Evolutionary conservation across 257 asterid species (phyloP).

Genomic region (Salvia hispanica): DNA sequence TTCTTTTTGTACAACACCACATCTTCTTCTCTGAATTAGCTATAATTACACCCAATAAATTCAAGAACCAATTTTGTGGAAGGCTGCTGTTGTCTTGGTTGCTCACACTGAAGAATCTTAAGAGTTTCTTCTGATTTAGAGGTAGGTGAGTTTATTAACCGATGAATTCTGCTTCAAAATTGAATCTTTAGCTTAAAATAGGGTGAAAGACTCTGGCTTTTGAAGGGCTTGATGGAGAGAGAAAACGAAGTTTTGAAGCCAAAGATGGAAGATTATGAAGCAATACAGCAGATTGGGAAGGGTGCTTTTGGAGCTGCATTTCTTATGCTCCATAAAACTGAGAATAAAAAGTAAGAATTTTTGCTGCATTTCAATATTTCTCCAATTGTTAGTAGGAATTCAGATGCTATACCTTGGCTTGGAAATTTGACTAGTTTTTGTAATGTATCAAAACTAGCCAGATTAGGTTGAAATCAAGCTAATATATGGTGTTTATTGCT

Average conservation of each 20-base stretch:
- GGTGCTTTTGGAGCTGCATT: conserved; percentile 80
- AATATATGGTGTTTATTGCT: conserved; percentile 8
- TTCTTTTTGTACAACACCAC: conserved; percentile 17
- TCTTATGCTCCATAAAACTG: conserved; percentile 72
- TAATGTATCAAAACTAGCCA: neutral
- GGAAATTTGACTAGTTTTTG: neutral
- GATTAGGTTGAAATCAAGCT: neutral
- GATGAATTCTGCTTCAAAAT: conserved; percentile 19
- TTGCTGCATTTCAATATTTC: neutral
- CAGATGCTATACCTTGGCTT: conserved; percentile 8
- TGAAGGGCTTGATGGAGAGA: conserved; percentile 61
- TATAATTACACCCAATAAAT: conserved; percentile 30
- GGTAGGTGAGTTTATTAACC: conserved; percentile 28
- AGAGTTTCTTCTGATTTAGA: no score
- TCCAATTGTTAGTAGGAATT: neutral
- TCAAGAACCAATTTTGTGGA: conserved; percentile 15
- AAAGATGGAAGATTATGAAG: conserved; percentile 71
- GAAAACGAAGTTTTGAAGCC: conserved; percentile 50
- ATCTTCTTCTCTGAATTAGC: conserved; percentile 20
- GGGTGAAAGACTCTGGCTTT: conserved; percentile 30
- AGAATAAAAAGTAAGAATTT: conserved; percentile 65
- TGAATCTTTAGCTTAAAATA: conserved; percentile 31
- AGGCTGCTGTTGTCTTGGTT: conserved; percentile 22
- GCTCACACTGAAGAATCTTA: conserved; percentile 23
- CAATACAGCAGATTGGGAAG: conserved; percentile 82